Percentiles rank a stretch among this genome's conserved stretches.
These are phyloP conservation scores for Cyamopsis tetragonoloba DNA, from an alignment of 306 rosid species.

Conservation along the genomic window DNA sequence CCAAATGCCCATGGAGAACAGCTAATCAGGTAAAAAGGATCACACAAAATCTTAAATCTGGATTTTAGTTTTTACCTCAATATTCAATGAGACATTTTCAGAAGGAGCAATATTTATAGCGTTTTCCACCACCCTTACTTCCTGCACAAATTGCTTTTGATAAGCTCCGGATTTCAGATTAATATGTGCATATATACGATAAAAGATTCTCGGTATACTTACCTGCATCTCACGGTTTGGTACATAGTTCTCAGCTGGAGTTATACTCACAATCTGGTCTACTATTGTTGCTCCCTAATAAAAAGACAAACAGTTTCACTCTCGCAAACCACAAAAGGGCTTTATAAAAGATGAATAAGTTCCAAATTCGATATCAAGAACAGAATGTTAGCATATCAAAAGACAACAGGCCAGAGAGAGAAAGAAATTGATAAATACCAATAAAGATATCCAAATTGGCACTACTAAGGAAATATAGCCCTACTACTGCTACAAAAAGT, in stretches of 20 bases:
- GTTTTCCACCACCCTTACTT: conserved; percentile 52
- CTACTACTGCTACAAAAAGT: neutral
- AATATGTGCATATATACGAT: neutral
- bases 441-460: neutral
- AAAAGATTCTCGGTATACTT: conserved; percentile 2
- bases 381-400: neutral
- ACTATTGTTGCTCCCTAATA: conserved; percentile 93
- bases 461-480: neutral
- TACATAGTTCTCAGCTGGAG: conserved; percentile 67
- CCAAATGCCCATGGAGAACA: conserved; percentile 1
- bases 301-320: conserved; percentile 21
- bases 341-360: neutral
- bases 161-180: conserved; percentile 17
- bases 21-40: neutral
- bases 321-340: neutral
- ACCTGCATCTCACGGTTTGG: conserved; percentile 52
- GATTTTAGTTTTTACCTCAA: conserved; percentile 46
- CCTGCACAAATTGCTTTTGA: conserved; percentile 49
- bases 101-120: conserved; percentile 46
- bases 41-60: neutral
- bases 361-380: neutral
- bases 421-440: neutral
- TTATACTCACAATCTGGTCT: conserved; percentile 73
- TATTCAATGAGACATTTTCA: conserved; percentile 32
- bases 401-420: neutral